Evolutionary conservation across 805 yeast species (phyloP).

Genomic region (Saccharomycopsis babjevae): DNA sequence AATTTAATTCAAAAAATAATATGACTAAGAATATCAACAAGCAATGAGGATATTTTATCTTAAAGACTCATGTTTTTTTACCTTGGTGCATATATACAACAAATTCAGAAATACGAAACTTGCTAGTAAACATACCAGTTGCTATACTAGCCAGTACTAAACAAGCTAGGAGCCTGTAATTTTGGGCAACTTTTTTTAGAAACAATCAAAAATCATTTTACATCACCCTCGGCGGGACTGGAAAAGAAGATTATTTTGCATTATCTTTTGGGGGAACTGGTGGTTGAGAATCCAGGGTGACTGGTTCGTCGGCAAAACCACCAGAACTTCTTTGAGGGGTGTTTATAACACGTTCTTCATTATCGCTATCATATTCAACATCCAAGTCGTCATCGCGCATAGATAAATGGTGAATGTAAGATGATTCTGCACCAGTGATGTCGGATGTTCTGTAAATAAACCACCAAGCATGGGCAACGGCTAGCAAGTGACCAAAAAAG

Average conservation of each 20-base stretch:
- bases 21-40: no score
- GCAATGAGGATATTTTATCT: no score
- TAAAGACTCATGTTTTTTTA: no score
- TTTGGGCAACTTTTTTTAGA: no score
- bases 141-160: no score
- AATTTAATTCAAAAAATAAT: no score
- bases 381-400: conserved; percentile 12
- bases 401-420: conserved; percentile 12
- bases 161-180: no score
- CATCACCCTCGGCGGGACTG: no score
- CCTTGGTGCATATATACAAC: no score
- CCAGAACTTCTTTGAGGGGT: neutral
- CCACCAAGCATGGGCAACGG: conserved; percentile 19
- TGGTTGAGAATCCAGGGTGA: neutral
- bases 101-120: no score
- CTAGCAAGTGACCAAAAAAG: conserved; percentile 17
- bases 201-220: no score
- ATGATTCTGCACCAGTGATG: conserved; percentile 7
- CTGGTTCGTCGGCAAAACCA: neutral
- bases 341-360: conserved; percentile 1
- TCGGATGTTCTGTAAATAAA: conserved; percentile 16
- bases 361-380: conserved; percentile 4
- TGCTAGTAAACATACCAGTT: no score
- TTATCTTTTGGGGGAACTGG: neutral
- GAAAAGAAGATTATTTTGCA: neutral